These are phyloP conservation scores for Kurtzmaniella quercitrusa DNA, from an alignment of 1,139 yeast species.

Conservation along the genomic window DNA sequence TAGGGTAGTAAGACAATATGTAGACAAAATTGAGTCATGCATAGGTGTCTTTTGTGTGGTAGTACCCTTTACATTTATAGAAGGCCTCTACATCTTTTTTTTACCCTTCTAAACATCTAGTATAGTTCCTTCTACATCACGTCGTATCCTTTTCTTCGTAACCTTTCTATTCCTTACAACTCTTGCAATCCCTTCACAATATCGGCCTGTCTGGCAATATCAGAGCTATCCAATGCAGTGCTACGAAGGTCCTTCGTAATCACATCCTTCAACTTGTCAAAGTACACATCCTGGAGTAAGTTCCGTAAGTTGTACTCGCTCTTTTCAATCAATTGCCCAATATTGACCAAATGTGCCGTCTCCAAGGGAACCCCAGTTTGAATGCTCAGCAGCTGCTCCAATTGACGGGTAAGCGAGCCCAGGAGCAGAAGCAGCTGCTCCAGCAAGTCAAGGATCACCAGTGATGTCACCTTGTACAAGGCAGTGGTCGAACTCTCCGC, in stretches of 20 bases:
- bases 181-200: slow-evolving; percentile 46
- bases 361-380: slow-evolving; percentile 39
- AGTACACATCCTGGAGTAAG: slow-evolving; percentile 86
- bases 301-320: slow-evolving; percentile 85
- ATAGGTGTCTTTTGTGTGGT: too few species aligned
- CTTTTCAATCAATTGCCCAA: slow-evolving; percentile 85
- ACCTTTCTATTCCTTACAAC: slow-evolving; percentile 11
- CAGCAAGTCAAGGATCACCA: slow-evolving; percentile 73
- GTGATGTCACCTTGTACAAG: slow-evolving; percentile 75
- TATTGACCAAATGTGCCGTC: slow-evolving; percentile 71
- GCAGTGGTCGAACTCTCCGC: slow-evolving; percentile 44
- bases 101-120: too few species aligned
- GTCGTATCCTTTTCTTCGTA: slow-evolving; percentile 1
- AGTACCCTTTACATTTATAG: too few species aligned
- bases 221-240: slow-evolving; percentile 38
- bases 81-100: too few species aligned
- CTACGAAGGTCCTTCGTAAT: slow-evolving; percentile 64
- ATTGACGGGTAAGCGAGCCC: slow-evolving; percentile 85
- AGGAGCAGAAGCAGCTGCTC: slow-evolving; percentile 51
- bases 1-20: too few species aligned
- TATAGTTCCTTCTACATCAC: neutral
- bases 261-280: slow-evolving; percentile 89
- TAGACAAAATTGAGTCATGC: too few species aligned
- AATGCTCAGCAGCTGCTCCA: slow-evolving; percentile 44
- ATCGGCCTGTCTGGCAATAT: slow-evolving; percentile 42